Evolutionary conservation across 257 asterid species (phyloP), one percentile per base, ranked within the genome.

Genomic region (Solanum sejunctum): DNA sequence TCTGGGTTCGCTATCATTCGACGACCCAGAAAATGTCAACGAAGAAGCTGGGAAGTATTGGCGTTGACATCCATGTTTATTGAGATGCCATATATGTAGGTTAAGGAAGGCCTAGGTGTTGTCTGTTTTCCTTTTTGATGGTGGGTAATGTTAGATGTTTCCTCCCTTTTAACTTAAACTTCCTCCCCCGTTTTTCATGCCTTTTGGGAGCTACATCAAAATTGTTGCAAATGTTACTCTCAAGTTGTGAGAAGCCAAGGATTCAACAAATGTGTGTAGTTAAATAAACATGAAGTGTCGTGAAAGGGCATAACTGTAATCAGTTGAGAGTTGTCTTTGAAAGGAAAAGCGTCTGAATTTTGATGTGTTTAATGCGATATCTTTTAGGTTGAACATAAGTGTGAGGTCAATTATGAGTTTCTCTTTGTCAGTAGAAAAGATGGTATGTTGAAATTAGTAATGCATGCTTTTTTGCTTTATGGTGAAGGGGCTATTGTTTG

Each of bases 61-160:
- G 94, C 0, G 91, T 90, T 6, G 93, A 91, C 81, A 92, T 95
- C 85, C 93, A 86, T 81, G 99, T 94, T 58, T 91, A 90, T 81
- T 94, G 92, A 93, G 83, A 80, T 13, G 21, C 11, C 26, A 58
- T 60, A 61, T 60, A 55, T 71, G 49, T 77, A 47, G 9, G 81
- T 41, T 13, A 36, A 20, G 18, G 85, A 73, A 69, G 47, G 20
- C 39, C 51, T 26, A 49, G 84, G 49, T 13, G 26, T 81, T 58
- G 3, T n/a, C 41, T 57, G 15, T 20, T n/a, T 21, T 80, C 69
- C 55, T 80, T 55, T 55, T 85, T 26, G 26, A 12, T 63, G 82
- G 63, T 36, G 52, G 52, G 78, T 39, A 18, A 70, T 39, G 15
- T 70, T 39, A 57, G 67, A 32, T 71, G 1, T 11, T 9, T 17